Conservation (phyloP, 2,329 filamentous ascomycete species). For the Ascocoryne sarcoides region DNA sequence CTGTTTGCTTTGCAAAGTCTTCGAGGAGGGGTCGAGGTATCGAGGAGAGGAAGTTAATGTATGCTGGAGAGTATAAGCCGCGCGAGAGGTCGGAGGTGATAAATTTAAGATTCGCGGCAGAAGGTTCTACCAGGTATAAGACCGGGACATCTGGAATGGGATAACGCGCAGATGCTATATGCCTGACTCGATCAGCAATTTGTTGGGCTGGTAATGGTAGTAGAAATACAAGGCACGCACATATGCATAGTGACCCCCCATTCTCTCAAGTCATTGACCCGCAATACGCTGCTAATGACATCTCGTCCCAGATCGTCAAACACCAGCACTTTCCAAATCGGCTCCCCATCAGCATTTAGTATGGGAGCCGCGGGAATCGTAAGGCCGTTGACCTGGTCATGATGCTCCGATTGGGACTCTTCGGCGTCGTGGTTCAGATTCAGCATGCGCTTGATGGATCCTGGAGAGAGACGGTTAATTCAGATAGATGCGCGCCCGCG, state of each 20-base stretch:
- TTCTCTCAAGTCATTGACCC: slow-evolving; percentile 83
- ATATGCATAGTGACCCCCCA: slow-evolving; percentile 97
- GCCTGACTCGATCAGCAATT: slow-evolving; percentile 41
- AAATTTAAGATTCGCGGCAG: slow-evolving; percentile 64
- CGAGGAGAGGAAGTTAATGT: slow-evolving; percentile 94
- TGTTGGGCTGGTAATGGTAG: slow-evolving; percentile 1
- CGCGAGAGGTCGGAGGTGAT: slow-evolving; percentile 82
- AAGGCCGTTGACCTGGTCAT: slow-evolving; percentile 57
- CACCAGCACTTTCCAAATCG: slow-evolving; percentile 95
- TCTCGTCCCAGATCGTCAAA: slow-evolving; percentile 88
- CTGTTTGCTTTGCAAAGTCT: slow-evolving; percentile 87
- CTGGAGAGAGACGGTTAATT: too few species aligned
- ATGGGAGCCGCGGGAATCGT: slow-evolving; percentile 67
- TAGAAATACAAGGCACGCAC: slow-evolving; percentile 39
- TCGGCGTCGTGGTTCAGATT: slow-evolving; percentile 74
- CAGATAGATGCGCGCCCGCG: too few species aligned
- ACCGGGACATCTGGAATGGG: slow-evolving; percentile 94
- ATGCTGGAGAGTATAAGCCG: slow-evolving; percentile 83
- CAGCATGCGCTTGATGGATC: slow-evolving; percentile 88
- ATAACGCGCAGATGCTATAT: slow-evolving; percentile 72
- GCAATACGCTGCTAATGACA: slow-evolving; percentile 91
- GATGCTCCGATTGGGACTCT: slow-evolving; percentile 44
- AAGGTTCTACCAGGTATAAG: slow-evolving; percentile 93
- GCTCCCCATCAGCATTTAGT: slow-evolving; percentile 77
- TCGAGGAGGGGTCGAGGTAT: slow-evolving; percentile 84